Evolutionary conservation across 1,284 basidiomycete species (phyloP).

Genomic region (Psilocybe mexicana): DNA sequence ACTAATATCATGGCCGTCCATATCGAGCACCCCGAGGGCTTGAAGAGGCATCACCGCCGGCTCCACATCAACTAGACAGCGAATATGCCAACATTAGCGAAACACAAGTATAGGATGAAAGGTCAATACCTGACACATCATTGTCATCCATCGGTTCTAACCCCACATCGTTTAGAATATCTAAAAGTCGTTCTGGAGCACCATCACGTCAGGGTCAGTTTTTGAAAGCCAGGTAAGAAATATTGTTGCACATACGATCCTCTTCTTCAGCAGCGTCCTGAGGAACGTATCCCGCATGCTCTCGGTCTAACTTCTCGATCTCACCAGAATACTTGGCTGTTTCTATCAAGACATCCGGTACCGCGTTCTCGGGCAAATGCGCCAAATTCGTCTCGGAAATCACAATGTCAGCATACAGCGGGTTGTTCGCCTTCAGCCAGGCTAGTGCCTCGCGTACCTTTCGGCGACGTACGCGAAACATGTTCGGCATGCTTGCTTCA

Average conservation of each 20-base stretch:
- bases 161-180: no score
- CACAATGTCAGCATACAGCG: slow-evolving; percentile 31
- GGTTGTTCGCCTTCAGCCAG: slow-evolving; percentile 39
- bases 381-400: slow-evolving; percentile 26
- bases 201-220: no score
- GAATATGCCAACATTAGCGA: no score
- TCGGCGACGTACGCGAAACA: slow-evolving; percentile 28
- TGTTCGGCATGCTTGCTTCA: slow-evolving; percentile 19
- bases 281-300: slow-evolving; percentile 33
- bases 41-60: no score
- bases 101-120: no score
- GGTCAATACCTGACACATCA: no score
- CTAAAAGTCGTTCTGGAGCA: no score
- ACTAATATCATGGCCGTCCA: no score
- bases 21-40: no score
- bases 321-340: slow-evolving; percentile 24
- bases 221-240: no score
- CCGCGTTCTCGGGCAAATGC: slow-evolving; percentile 31
- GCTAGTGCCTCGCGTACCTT: slow-evolving; percentile 25
- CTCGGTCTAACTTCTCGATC: slow-evolving; percentile 20
- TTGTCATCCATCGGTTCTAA: no score
- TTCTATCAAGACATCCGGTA: slow-evolving; percentile 30
- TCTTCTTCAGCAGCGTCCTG: slow-evolving; percentile 1
- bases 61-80: no score
- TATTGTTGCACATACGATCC: not conserved